phyloP scores from a whole-genome alignment of 495 filamentous ascomycete species.

The Podospora didyma region DNA sequence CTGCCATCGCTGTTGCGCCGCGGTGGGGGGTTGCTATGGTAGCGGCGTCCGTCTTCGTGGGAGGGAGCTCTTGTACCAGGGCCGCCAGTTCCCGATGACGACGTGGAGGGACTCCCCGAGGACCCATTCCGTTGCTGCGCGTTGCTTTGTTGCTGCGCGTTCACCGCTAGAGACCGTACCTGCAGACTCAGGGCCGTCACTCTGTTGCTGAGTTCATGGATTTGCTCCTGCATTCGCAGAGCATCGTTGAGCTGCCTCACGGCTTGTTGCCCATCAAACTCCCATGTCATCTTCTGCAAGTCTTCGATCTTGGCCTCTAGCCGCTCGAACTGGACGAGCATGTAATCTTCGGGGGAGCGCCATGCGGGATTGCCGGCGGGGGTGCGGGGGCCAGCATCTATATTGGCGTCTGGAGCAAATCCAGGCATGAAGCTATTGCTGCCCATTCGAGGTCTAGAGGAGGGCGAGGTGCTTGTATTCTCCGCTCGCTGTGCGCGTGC shows the following conservation, averaged over 20 bases:
- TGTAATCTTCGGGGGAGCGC: constrained; percentile 26
- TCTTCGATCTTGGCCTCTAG: constrained; percentile 44
- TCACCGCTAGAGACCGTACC: constrained; percentile 48
- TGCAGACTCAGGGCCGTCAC: constrained; percentile 51
- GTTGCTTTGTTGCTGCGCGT: constrained; percentile 24
- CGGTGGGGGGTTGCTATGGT: neutral
- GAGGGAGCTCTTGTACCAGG: neutral
- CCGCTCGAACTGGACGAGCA: constrained; percentile 47
- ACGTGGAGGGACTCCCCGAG: neutral
- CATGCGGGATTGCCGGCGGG: constrained; percentile 8
- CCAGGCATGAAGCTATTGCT: neutral
- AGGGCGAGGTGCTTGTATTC: neutral
- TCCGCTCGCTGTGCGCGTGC: constrained; percentile 2
- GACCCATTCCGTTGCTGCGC: constrained; percentile 8
- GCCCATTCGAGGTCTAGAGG: neutral
- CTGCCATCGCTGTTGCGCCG: constrained; percentile 3
- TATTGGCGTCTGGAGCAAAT: constrained; percentile 4
- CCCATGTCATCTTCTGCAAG: constrained; percentile 37
- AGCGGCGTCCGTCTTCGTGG: neutral
- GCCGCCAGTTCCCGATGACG: neutral
- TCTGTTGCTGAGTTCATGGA: constrained; percentile 49
- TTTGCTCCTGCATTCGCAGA: constrained; percentile 46
- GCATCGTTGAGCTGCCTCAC: constrained; percentile 48
- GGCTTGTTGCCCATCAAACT: constrained; percentile 45
- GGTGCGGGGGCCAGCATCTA: constrained; percentile 5